Evolutionary conservation across 164 flowering plant species (phyloP), one percentile per base, ranked within the genome.

Genomic region (Taxillus chinensis): DNA sequence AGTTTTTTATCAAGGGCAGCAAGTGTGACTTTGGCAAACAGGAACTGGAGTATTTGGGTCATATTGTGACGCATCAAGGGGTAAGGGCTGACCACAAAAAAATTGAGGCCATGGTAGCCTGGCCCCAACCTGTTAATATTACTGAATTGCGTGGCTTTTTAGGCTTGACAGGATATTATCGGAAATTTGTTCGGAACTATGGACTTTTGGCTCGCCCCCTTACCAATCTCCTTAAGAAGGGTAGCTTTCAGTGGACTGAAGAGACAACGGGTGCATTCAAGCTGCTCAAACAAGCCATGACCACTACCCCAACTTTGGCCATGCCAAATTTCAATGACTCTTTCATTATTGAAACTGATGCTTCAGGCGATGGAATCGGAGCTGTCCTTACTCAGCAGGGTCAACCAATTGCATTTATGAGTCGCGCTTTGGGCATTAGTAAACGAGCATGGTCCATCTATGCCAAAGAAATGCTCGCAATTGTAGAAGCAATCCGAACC

Each of bases 311-410:
- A 7, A 62, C 67, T 0, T 15, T 71, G 6, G 64, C 67, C 0
- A 2, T 66, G 0, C 74, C 63, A 3, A 55, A 63, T 45, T 67
- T 62, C 9, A 3, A 2, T 7, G 38, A 58, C 38, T 6, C 7
- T 0, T 75, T 72, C 15, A 13, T 54, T 0, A 4, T 73, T 4
- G 70, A 73, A 51, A 53, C 48, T 13, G 72, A 74, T 64, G 75
- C 74, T 14, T 58, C 67, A 3, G 1, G 38, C 2, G 0, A 2
- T 0, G 67, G 65, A 2, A 48, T 64, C 10, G 69, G 71, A 0
- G 69, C 52, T 9, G 64, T 68, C 0, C 17, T 68, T 0, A 57
- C 39, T 39, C 64, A 72, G 15, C 39, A 45, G 0, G 63, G 60
- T 0, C 27, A 46, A 5, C 72, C 66, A 9, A 16, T 68, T 1